These are phyloP conservation scores for Sugiyamaella castrensis DNA, from an alignment of 1,139 yeast genomes.

Conservation along the genomic window DNA sequence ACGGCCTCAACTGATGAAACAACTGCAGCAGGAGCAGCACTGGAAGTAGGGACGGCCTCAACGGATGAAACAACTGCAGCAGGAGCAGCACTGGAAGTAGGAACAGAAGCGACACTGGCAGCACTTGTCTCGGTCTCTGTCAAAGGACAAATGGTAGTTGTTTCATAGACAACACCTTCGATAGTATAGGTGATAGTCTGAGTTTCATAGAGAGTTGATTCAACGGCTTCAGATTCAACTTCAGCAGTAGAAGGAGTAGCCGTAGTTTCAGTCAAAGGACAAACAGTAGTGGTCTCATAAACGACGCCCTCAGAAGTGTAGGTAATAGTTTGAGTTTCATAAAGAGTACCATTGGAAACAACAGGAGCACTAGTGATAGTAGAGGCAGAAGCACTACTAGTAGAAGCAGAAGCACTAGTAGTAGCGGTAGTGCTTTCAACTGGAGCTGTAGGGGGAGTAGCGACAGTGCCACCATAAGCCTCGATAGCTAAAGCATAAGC, in stretches of 20 bases:
- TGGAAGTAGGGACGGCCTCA: conserved; percentile 3
- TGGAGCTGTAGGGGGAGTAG: too few species aligned
- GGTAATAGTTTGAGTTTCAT: conserved; percentile 10
- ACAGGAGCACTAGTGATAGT: conserved; percentile 6
- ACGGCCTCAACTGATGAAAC: conserved; percentile 2
- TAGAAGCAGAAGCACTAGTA: conserved; percentile 8
- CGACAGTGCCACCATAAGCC: conserved; percentile 2
- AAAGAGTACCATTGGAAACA: conserved; percentile 6
- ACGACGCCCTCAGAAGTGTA: conserved; percentile 1
- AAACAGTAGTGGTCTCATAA: conserved; percentile 6
- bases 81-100: conserved; percentile 3
- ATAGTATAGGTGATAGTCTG: conserved; percentile 9
- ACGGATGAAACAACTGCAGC: background rate
- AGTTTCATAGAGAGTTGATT: conserved; percentile 8
- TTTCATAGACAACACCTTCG: conserved; percentile 9
- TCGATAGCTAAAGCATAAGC: conserved; percentile 17
- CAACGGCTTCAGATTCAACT: conserved; percentile 6
- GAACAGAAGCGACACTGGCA: conserved; percentile 2
- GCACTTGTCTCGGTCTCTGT: conserved; percentile 8
- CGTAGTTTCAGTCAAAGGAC: conserved; percentile 2
- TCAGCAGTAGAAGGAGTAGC: conserved; percentile 12
- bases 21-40: background rate
- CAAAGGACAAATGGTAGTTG: conserved; percentile 14
- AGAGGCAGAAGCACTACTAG: conserved; percentile 2
- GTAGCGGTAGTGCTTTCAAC: too few species aligned